These are phyloP conservation scores for Raffaelea ambrosiae DNA, from an alignment of 2,329 filamentous ascomycete genomes.

Conservation along the genomic window DNA sequence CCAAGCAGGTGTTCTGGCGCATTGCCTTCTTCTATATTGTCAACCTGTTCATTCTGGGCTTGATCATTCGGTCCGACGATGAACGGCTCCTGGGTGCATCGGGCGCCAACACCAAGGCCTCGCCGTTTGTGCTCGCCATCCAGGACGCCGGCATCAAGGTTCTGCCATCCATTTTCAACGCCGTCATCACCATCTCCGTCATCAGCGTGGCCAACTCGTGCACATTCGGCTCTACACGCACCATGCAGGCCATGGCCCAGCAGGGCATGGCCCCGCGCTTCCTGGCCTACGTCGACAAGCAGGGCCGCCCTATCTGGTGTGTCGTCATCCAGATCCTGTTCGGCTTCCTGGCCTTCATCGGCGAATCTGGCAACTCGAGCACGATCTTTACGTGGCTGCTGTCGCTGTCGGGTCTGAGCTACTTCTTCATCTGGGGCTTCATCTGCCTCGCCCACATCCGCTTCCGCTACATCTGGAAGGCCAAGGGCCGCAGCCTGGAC, in stretches of 20 bases:
- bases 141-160: slow-evolving; percentile 39
- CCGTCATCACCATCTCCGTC: slow-evolving; percentile 41
- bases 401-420: slow-evolving; percentile 62
- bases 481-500: slow-evolving; percentile 43
- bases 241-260: slow-evolving; percentile 40
- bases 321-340: slow-evolving; percentile 45
- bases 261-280: slow-evolving; percentile 45
- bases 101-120: slow-evolving; percentile 33
- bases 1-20: slow-evolving; percentile 47
- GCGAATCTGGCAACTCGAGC: slow-evolving; percentile 29
- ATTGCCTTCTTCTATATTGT: slow-evolving; percentile 44
- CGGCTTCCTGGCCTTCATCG: slow-evolving; percentile 52
- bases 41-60: slow-evolving; percentile 40
- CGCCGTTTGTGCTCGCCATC: slow-evolving; percentile 44
- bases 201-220: slow-evolving; percentile 44
- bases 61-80: slow-evolving; percentile 38
- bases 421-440: slow-evolving; percentile 68
- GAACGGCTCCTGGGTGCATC: slow-evolving; percentile 26
- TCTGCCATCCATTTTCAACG: slow-evolving; percentile 45
- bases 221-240: slow-evolving; percentile 41
- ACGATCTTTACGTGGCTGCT: slow-evolving; percentile 57
- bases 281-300: slow-evolving; percentile 52
- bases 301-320: slow-evolving; percentile 50
- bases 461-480: slow-evolving; percentile 54
- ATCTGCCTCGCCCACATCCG: slow-evolving; percentile 58